These are phyloP conservation scores for Chaetomium fimeti DNA, from an alignment of 495 filamentous ascomycete species.

Conservation along the genomic window DNA sequence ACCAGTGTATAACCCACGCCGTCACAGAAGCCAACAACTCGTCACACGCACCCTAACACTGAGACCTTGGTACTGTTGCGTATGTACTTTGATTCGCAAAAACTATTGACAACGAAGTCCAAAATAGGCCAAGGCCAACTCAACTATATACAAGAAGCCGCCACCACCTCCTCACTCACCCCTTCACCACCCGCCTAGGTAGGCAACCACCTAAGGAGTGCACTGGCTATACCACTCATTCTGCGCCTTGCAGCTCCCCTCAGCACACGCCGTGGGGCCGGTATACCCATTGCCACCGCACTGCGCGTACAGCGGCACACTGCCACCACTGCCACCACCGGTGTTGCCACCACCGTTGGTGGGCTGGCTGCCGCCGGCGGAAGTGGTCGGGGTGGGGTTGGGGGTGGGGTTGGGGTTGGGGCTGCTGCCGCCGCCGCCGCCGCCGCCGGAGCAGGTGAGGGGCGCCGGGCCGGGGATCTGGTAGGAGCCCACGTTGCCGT, in stretches of 20 bases:
- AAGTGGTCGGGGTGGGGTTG: constrained; percentile 11
- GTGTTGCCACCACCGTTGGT: background rate
- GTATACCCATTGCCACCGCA: constrained; percentile 33
- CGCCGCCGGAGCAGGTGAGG: constrained; percentile 34
- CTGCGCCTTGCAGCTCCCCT: constrained; percentile 30
- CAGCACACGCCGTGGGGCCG: constrained; percentile 28
- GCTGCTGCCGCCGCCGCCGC: constrained; percentile 23
- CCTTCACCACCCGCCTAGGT: background rate
- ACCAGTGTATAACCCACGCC: too few species aligned
- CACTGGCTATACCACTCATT: constrained; percentile 34
- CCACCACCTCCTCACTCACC: background rate
- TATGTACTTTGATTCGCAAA: constrained; percentile 11
- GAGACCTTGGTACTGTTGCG: background rate
- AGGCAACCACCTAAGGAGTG: constrained; percentile 1
- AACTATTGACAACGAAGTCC: constrained; percentile 2
- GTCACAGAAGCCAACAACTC: too few species aligned
- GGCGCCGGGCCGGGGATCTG: constrained; percentile 43
- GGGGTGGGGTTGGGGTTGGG: constrained; percentile 12
- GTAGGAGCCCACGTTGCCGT: constrained; percentile 44
- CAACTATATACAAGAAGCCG: constrained; percentile 14
- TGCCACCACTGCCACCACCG: constrained; percentile 12
- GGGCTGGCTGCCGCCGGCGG: background rate
- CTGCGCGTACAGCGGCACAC: constrained; percentile 30
- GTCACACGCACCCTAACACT: background rate
- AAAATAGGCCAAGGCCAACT: background rate